A percentile compares a stretch with the other conserved stretches of the same genome.
Evolutionary conservation across 164 flowering plant species (phyloP).

Genomic region (Aristolochia californica): DNA sequence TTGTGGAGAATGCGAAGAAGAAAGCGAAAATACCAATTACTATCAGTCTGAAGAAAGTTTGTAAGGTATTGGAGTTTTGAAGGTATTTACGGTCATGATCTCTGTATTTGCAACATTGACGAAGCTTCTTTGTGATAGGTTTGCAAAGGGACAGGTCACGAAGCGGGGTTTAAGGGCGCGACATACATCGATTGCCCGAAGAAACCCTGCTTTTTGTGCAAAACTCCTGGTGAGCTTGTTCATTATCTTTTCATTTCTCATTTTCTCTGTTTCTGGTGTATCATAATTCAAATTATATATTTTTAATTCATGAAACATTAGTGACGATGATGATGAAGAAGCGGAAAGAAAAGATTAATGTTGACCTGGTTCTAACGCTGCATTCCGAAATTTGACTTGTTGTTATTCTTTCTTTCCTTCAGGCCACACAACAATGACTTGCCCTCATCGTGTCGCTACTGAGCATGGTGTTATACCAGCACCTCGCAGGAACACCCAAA

Average conservation of each 20-base stretch:
- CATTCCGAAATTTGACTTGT: no score
- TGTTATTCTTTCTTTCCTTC: slow-evolving; percentile 5
- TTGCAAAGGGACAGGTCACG: slow-evolving; percentile 76
- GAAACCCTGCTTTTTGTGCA: slow-evolving; percentile 93
- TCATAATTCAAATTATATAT: not conserved
- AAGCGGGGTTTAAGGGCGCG: slow-evolving; percentile 91
- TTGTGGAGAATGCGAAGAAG: slow-evolving; percentile 16
- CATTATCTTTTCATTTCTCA: not conserved
- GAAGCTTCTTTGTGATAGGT: slow-evolving; percentile 32
- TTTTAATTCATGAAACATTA: no score
- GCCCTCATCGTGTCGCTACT: slow-evolving; percentile 60
- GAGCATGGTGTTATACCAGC: slow-evolving; percentile 41
- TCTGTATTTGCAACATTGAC: not conserved
- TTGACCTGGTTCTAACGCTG: no score
- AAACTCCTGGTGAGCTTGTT: slow-evolving; percentile 56
- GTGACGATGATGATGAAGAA: no score
- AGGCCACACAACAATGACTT: slow-evolving; percentile 77
- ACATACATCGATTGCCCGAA: slow-evolving; percentile 93
- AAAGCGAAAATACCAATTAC: slow-evolving; percentile 58
- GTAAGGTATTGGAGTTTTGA: slow-evolving; percentile 46
- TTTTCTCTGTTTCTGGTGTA: not conserved
- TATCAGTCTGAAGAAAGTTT: slow-evolving; percentile 74
- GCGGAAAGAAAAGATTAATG: no score
- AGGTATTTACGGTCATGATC: slow-evolving; percentile 1
- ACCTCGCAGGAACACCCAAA: slow-evolving; percentile 29